Evolutionary conservation across 2,329 filamentous ascomycete species (phyloP).

Genomic region (Paecilomyces variotii): DNA sequence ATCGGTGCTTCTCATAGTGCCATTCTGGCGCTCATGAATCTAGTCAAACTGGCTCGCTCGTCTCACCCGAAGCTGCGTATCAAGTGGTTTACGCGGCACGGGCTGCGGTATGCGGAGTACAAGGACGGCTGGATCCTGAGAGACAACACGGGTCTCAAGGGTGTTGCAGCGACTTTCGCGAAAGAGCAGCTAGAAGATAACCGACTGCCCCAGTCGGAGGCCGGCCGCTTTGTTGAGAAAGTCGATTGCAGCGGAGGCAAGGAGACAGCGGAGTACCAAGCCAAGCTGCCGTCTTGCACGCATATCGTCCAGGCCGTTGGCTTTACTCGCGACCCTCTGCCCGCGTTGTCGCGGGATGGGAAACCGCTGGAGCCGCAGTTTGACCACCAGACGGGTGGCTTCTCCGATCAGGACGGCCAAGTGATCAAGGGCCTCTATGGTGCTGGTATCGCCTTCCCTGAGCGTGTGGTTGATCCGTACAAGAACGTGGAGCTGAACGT

Average conservation of each 20-base stretch:
- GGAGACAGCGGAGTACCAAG: conserved; percentile 42
- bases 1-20: conserved; percentile 57
- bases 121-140: conserved; percentile 56
- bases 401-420: conserved; percentile 37
- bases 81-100: conserved; percentile 56
- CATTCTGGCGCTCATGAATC: conserved; percentile 54
- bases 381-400: conserved; percentile 34
- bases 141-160: conserved; percentile 60
- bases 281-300: conserved; percentile 41
- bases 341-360: conserved; percentile 35
- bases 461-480: conserved; percentile 51
- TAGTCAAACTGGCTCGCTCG: conserved; percentile 45
- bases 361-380: conserved; percentile 18
- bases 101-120: conserved; percentile 53
- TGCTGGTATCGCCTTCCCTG: conserved; percentile 57
- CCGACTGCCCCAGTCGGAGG: conserved; percentile 37
- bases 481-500: conserved; percentile 57
- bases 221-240: conserved; percentile 41
- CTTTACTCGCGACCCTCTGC: conserved; percentile 45
- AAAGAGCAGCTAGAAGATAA: conserved; percentile 50
- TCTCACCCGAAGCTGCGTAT: conserved; percentile 48
- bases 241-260: conserved; percentile 36
- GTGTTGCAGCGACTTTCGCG: conserved; percentile 53
- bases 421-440: conserved; percentile 49
- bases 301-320: conserved; percentile 54